phyloP scores from a whole-genome alignment of 768 basidiomycete species.

The Russula ochroleuca region DNA sequence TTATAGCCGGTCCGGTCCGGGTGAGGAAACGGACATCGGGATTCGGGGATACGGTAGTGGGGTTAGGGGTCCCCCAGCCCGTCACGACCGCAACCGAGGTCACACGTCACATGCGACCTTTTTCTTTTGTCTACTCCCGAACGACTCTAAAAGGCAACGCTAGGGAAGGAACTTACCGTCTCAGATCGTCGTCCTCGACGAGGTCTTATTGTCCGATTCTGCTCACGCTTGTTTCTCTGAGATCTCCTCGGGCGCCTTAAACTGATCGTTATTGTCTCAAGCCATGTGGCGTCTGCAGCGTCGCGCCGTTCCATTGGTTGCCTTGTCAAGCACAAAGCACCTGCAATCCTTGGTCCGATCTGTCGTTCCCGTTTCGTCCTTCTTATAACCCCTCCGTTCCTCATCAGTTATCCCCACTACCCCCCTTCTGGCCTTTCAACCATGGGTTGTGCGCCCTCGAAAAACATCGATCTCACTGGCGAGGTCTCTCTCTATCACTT shows the following conservation, averaged over 20 bases:
- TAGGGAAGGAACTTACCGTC: too few species aligned
- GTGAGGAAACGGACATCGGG: too few species aligned
- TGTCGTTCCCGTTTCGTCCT: constrained; percentile 13
- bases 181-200: not conserved
- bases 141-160: too few species aligned
- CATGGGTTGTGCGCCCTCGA: constrained; percentile 35
- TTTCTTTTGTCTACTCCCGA: too few species aligned
- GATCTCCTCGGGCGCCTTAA: not conserved
- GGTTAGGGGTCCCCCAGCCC: too few species aligned
- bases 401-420: not conserved
- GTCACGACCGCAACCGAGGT: too few species aligned
- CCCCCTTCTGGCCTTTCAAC: constrained; percentile 15
- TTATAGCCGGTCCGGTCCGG: too few species aligned
- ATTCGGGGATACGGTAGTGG: too few species aligned
- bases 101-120: too few species aligned
- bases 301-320: constrained; percentile 10
- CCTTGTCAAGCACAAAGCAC: constrained; percentile 23
- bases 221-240: not conserved
- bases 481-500: constrained; percentile 91
- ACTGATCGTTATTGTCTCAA: constrained; percentile 15
- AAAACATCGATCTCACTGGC: constrained; percentile 53
- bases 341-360: too few species aligned
- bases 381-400: constrained; percentile 23
- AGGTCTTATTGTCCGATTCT: constrained; percentile 16
- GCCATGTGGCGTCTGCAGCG: constrained; percentile 19